A percentile compares a stretch with the other conserved stretches of the same genome.
These are phyloP conservation scores for Cyclocybe cylindracea DNA, from an alignment of 768 basidiomycete species.

Conservation along the genomic window DNA sequence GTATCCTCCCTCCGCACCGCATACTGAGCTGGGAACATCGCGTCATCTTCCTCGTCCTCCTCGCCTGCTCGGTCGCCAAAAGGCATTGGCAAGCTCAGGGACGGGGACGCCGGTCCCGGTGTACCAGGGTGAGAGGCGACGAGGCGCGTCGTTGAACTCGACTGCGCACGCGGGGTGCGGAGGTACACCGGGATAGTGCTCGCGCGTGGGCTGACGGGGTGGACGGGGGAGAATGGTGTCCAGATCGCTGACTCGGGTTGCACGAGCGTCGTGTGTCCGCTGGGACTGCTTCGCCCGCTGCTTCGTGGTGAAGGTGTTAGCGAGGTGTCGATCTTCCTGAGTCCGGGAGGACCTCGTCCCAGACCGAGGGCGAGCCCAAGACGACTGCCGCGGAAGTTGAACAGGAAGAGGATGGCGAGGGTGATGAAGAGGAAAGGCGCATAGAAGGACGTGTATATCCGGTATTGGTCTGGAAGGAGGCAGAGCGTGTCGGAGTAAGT, in stretches of 20 bases:
- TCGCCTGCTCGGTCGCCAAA: slow-evolving; percentile 38
- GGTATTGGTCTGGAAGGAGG: slow-evolving; percentile 71
- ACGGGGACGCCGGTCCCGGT: slow-evolving; percentile 30
- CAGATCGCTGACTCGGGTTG: slow-evolving; percentile 40
- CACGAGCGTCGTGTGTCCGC: slow-evolving; percentile 1
- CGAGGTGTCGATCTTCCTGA: slow-evolving; percentile 19
- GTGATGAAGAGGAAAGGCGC: slow-evolving; percentile 62
- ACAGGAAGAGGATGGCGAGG: slow-evolving; percentile 42
- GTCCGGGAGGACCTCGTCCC: too few species aligned
- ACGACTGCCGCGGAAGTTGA: slow-evolving; percentile 39
- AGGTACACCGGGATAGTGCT: slow-evolving; percentile 34
- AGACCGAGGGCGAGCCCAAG: slow-evolving; percentile 13
- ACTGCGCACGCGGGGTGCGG: slow-evolving; percentile 37
- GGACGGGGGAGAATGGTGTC: slow-evolving; percentile 40
- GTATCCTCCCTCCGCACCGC: slow-evolving; percentile 39
- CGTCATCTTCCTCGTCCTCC: slow-evolving; percentile 50
- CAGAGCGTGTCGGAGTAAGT: slow-evolving; percentile 72
- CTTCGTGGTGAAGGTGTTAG: slow-evolving; percentile 31
- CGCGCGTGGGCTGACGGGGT: slow-evolving; percentile 39
- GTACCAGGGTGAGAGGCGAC: slow-evolving; percentile 44
- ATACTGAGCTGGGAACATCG: slow-evolving; percentile 54
- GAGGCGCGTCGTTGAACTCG: slow-evolving; percentile 32
- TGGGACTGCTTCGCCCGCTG: slow-evolving; percentile 22
- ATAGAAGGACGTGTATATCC: slow-evolving; percentile 64
- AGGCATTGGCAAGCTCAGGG: slow-evolving; percentile 29